A percentile compares a stretch with the other conserved stretches of the same genome.
Evolutionary conservation across 2,329 filamentous ascomycete genomes (phyloP).

Genomic region (Fusarium irregulare): DNA sequence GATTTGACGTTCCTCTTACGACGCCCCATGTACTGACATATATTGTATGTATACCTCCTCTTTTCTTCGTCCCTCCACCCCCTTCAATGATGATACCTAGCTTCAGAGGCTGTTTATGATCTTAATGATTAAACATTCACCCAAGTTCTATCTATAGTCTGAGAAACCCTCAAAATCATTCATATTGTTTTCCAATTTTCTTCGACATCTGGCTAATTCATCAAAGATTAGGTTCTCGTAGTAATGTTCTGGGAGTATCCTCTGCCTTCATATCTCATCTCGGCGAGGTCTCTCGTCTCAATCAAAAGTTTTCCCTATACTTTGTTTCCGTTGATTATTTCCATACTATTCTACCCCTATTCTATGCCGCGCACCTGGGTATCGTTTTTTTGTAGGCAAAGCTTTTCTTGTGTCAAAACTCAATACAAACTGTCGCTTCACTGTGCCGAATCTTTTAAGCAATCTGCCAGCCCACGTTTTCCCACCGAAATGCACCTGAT

Average conservation of each 20-base stretch:
- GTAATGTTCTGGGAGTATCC: background rate
- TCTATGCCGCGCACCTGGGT: background rate
- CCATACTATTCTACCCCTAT: background rate
- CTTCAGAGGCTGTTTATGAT: slow-evolving; percentile 64
- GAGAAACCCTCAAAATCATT: slow-evolving; percentile 2
- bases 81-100: slow-evolving; percentile 54
- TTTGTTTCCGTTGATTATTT: background rate
- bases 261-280: background rate
- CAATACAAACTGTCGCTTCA: background rate
- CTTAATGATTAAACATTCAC: slow-evolving; percentile 54
- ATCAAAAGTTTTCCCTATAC: background rate
- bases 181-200: background rate
- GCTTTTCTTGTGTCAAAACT: background rate
- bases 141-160: slow-evolving; percentile 43
- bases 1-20: background rate
- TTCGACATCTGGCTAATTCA: background rate
- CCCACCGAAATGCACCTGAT: background rate
- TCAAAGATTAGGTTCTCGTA: background rate
- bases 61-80: background rate
- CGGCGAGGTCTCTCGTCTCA: background rate
- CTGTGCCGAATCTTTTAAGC: background rate
- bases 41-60: background rate
- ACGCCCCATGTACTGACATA: background rate
- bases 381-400: background rate
- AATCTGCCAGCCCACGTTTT: background rate